Evolutionary conservation across 1,284 basidiomycete species (phyloP).

Genomic region (Ustilago shanxiensis): DNA sequence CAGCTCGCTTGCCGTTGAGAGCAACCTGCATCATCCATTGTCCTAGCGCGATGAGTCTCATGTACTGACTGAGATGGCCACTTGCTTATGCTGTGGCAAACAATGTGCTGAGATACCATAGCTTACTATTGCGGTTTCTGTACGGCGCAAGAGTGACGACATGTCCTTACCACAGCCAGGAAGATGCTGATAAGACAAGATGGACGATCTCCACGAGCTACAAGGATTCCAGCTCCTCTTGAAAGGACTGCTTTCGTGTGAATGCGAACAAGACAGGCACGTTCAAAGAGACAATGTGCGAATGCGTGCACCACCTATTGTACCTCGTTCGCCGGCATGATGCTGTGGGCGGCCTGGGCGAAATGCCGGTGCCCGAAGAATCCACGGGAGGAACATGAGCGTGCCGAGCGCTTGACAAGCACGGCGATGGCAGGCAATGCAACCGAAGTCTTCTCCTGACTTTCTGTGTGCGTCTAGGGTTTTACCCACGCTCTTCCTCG

Average conservation of each 20-base stretch:
- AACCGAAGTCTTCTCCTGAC: too few species aligned
- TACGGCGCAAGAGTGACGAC: too few species aligned
- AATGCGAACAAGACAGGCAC: background rate
- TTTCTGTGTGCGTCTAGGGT: background rate
- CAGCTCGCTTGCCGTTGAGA: background rate
- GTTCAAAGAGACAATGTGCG: background rate
- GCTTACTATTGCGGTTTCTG: too few species aligned
- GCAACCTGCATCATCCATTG: background rate
- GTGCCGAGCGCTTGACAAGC: background rate
- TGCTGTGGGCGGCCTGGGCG: background rate
- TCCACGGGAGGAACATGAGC: background rate
- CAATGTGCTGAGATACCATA: background rate
- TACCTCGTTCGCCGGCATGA: slow-evolving; percentile 4
- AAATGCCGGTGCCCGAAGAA: slow-evolving; percentile 6
- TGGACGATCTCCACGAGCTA: too few species aligned
- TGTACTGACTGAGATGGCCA: too few species aligned
- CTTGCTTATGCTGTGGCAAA: too few species aligned
- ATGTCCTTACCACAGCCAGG: too few species aligned
- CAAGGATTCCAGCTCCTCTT: too few species aligned
- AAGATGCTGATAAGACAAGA: too few species aligned
- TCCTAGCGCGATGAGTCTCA: slow-evolving; percentile 12
- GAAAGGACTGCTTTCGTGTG: background rate
- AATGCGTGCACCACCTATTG: too few species aligned
- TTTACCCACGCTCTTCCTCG: slow-evolving; percentile 9
- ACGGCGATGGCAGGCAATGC: too few species aligned